Percentiles rank a stretch among this genome's conserved stretches.
These are phyloP conservation scores for Endocarpon pusillum DNA, from an alignment of 495 filamentous ascomycete genomes.

Conservation along the genomic window DNA sequence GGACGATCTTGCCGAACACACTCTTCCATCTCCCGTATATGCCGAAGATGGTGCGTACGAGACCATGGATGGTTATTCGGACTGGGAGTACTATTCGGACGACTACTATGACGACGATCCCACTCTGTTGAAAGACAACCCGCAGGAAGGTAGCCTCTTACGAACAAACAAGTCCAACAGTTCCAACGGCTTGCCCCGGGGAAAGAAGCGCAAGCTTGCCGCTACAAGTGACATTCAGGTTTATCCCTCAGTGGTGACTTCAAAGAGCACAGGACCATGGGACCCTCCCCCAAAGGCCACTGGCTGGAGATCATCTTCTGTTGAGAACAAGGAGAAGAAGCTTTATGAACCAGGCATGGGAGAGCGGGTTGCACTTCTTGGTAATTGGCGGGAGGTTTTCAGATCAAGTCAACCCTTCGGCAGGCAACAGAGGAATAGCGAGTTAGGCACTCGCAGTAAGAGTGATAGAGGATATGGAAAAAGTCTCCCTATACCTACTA, in stretches of 20 bases:
- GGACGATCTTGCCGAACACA: constrained; percentile 31
- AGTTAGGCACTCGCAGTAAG: no score
- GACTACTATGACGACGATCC: constrained; percentile 34
- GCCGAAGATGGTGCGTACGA: constrained; percentile 26
- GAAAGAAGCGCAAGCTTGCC: background rate
- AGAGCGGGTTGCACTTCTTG: constrained; percentile 28
- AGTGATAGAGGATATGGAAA: no score
- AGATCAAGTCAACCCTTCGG: no score
- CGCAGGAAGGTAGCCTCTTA: background rate
- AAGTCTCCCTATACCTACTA: no score
- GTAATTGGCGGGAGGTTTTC: constrained; percentile 36
- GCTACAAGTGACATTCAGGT: background rate
- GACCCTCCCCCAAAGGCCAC: constrained; percentile 13
- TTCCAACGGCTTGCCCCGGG: background rate
- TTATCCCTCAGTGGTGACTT: no score
- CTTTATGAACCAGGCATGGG: constrained; percentile 23
- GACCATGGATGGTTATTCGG: constrained; percentile 26
- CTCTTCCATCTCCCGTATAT: constrained; percentile 25
- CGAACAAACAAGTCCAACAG: background rate
- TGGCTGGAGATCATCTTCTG: constrained; percentile 20
- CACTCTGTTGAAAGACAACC: constrained; percentile 6
- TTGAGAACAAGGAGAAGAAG: constrained; percentile 16
- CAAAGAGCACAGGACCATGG: background rate
- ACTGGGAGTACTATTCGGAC: constrained; percentile 34
- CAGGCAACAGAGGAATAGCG: no score